phyloP scores from a whole-genome alignment of 2,329 filamentous ascomycete genomes.

The Phoma sp. region DNA sequence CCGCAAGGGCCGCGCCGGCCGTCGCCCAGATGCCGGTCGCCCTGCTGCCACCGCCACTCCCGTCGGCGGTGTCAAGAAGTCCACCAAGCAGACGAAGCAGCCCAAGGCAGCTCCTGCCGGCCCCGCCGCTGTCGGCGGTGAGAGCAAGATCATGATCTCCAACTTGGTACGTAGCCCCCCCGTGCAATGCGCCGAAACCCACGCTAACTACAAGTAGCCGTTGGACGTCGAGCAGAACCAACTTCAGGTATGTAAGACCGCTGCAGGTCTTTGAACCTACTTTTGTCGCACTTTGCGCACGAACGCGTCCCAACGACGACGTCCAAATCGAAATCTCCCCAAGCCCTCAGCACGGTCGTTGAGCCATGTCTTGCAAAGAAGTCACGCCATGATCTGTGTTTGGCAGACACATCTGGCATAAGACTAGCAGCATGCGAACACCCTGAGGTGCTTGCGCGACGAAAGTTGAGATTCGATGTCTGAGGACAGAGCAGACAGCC shows the following conservation, averaged over 20 bases:
- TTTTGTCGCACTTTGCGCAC: conserved; percentile 40
- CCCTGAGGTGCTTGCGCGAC: conserved; percentile 32
- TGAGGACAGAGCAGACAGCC: conserved; percentile 16
- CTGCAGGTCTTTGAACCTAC: conserved; percentile 55
- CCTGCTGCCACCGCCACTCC: conserved; percentile 69
- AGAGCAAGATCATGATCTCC: conserved; percentile 98
- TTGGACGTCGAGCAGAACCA: conserved; percentile 94
- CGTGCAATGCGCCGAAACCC: neutral
- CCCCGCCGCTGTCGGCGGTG: conserved; percentile 66
- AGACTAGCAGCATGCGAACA: conserved; percentile 43
- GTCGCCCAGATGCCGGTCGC: conserved; percentile 55
- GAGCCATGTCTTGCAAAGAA: conserved; percentile 36
- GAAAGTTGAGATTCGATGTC: conserved; percentile 34
- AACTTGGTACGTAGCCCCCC: conserved; percentile 76
- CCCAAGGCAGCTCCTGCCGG: conserved; percentile 69
- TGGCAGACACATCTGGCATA: conserved; percentile 41
- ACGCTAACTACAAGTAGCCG: conserved; percentile 70
- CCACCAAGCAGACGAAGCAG: conserved; percentile 64
- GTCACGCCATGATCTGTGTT: conserved; percentile 38
- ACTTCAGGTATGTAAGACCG: conserved; percentile 99
- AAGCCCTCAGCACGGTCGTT: conserved; percentile 31
- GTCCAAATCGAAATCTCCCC: conserved; percentile 20
- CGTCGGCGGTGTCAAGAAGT: conserved; percentile 86
- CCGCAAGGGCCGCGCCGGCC: conserved; percentile 56
- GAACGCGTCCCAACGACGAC: conserved; percentile 43